Base-by-base conservation (phyloP, 257 asterid species). In the Fraxinus cuspidata region DNA sequence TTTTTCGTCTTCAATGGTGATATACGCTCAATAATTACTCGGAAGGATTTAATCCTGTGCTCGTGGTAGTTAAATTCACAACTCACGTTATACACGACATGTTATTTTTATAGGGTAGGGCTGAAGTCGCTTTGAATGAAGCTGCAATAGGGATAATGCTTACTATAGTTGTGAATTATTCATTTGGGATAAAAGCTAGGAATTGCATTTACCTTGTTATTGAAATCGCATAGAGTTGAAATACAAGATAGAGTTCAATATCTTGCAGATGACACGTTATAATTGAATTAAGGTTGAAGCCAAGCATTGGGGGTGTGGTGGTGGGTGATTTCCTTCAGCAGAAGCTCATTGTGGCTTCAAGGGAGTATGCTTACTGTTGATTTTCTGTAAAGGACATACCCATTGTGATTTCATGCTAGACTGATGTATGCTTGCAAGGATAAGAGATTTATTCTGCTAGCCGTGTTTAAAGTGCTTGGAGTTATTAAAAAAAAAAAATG, bases 61-160 rank as follows among this genome's bases (percentile, higher is more conserved):
- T 80, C 18, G 32, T 2, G 32, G 18, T 21, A 60, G 67, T 80
- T 42, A 35, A 16, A 47, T 77, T 73, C 51, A 64, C 21, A 42
- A 34, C 37, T 27, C 18, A 29, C 42, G 44, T 25, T 49, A 3
- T 72, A 29, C 15, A 58, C 32, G 35, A 71, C 77, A 40, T 79
- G 27, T 70, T 25, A 60, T 47, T 28, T 23, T 12, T 37, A 6
- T 37, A 7, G 40, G 40, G 40, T 37, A 37, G 40, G 40, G 40
- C 72, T 44, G 76, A 58, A 72, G 49, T 70, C 63, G 19, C 49
- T 83, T 44, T 74, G 69, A 13, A 34, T 42, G 47, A 44, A 72
- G 63, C 74, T 66, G 66, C 60, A 74, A 73, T 77, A 0, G 40
- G 74, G 67, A 19, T 37, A 70, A 44, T 44, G 53, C 9, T 18